Base-by-base conservation (phyloP, 768 basidiomycete genomes). In the Pseudohyphozyma bogoriensis region DNA sequence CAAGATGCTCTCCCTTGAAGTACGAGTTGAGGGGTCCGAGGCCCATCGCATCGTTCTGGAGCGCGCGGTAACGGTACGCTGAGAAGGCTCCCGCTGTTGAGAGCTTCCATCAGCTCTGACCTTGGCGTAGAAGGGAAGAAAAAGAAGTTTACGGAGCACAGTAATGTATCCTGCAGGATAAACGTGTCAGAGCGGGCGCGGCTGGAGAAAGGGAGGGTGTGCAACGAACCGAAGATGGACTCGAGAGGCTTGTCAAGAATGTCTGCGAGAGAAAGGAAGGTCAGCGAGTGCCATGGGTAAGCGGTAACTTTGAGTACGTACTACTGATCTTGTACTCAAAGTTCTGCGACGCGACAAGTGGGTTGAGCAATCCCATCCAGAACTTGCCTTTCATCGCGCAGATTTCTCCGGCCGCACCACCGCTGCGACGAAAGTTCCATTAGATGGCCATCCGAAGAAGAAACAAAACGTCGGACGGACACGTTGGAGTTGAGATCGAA, bases 261-360 rank as follows among this genome's bases (percentile, higher is more conserved):
- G 7, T 31, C 36, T 54, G 37, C 22, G n/a, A 16, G 22, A n/a
- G 49, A 16, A 26, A 92, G 77, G 70, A 93, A 92, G 74, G 91
- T 92, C 13, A 32, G 31, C 26, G 12, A 26, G 26, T 28, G 7
- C 18, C 8, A 9, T 3, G 24, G 10, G 47, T 8, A 3, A 28
- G n/a, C n/a, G n/a, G n/a, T n/a, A n/a, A n/a, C n/a, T n/a, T 32
- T 92, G 35, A 86, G 85, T 65, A 71, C 70, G 53, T 60, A 69
- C 54, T 57, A 26, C 82, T 83, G 84, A 89, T 80, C 74, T 92
- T 93, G 76, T 93, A 93, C 74, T 93, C 89, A 71, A 95, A 96
- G 72, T 95, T 93, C 72, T 95, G 92, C 0, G 91, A 87, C 1
- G 92, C 91, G 24, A 72, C 76, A 8, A 95, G 77, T 0, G 92